These are phyloP conservation scores for Ammopiptanthus mongolicus DNA, from an alignment of 306 rosid species.

Conservation along the genomic window DNA sequence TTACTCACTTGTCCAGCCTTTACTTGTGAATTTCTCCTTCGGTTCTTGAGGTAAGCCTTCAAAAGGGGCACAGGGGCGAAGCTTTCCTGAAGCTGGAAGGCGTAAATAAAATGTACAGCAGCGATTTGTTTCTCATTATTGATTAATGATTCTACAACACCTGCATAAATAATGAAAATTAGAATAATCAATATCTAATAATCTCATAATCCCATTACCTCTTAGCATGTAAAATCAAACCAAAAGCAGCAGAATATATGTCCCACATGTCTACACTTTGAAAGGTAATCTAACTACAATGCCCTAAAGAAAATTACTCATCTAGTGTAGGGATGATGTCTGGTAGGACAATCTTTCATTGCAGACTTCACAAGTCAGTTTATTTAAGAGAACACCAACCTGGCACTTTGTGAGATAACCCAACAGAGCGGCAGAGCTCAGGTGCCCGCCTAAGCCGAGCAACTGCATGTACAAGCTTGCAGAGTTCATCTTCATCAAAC, in stretches of 20 bases:
- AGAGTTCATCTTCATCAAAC: slow-evolving; percentile 87
- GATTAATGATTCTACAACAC: slow-evolving; percentile 46
- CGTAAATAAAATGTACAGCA: slow-evolving; percentile 61
- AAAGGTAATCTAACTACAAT: slow-evolving; percentile 12
- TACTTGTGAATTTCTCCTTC: slow-evolving; percentile 72
- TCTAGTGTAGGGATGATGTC: slow-evolving; percentile 35
- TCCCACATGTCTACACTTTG: slow-evolving; percentile 9
- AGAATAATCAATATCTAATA: slow-evolving; percentile 22
- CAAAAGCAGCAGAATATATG: slow-evolving; percentile 11
- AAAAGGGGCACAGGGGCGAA: slow-evolving; percentile 72
- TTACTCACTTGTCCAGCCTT: slow-evolving; percentile 42
- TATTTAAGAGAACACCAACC: slow-evolving; percentile 77
- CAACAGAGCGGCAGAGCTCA: slow-evolving; percentile 90
- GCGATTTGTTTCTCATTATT: slow-evolving; percentile 53
- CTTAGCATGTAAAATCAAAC: slow-evolving; percentile 10
- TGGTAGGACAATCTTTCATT: slow-evolving; percentile 44
- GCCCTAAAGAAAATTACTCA: slow-evolving; percentile 32
- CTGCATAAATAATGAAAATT: slow-evolving; percentile 36
- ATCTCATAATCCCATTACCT: slow-evolving; percentile 2
- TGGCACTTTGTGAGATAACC: slow-evolving; percentile 80
- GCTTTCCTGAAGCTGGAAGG: slow-evolving; percentile 56
- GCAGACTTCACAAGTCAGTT: slow-evolving; percentile 65
- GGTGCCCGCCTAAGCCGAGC: slow-evolving; percentile 75
- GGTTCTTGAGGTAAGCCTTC: slow-evolving; percentile 62
- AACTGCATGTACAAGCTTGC: slow-evolving; percentile 82